Percentiles rank a stretch among this genome's conserved stretches.
Evolutionary conservation across 805 yeast genomes (phyloP).

Genomic region (Candida xyloterini): DNA sequence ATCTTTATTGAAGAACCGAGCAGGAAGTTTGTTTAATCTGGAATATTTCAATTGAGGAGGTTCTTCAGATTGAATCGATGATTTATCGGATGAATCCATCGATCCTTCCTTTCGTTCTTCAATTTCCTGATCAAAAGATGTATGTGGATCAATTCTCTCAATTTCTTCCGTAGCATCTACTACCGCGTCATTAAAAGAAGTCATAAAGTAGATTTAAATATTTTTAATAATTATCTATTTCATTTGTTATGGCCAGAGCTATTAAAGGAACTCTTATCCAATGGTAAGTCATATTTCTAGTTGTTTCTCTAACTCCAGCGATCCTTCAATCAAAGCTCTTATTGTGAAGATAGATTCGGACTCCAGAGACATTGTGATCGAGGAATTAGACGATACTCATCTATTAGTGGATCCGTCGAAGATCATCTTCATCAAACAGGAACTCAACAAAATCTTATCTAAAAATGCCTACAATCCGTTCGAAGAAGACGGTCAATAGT

Average conservation of each 20-base stretch:
- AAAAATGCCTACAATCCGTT: slow-evolving; percentile 83
- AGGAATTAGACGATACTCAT: slow-evolving; percentile 91
- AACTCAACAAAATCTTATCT: slow-evolving; percentile 70
- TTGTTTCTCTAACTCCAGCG: slow-evolving; percentile 40
- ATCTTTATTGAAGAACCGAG: slow-evolving; percentile 68
- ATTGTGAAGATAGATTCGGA: slow-evolving; percentile 79
- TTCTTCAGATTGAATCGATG: slow-evolving; percentile 30
- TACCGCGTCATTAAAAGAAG: slow-evolving; percentile 17
- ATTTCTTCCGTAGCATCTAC: slow-evolving; percentile 24
- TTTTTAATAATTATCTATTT: background rate
- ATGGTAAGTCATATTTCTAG: slow-evolving; percentile 29
- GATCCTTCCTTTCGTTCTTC: background rate
- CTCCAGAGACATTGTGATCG: slow-evolving; percentile 62
- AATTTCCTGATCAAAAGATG: background rate
- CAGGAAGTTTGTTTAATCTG: slow-evolving; percentile 64
- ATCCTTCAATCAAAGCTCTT: slow-evolving; percentile 88
- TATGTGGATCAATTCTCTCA: background rate
- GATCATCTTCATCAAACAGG: slow-evolving; percentile 72
- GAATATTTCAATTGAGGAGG: slow-evolving; percentile 78
- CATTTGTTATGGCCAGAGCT: slow-evolving; percentile 45
- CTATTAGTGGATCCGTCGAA: slow-evolving; percentile 74
- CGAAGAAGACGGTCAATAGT: slow-evolving; percentile 35
- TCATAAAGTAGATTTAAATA: background rate
- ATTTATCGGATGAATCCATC: background rate
- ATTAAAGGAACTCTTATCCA: slow-evolving; percentile 52